Evolutionary conservation across 2,329 filamentous ascomycete species (phyloP).

Genomic region (Microcyclosporella mali): DNA sequence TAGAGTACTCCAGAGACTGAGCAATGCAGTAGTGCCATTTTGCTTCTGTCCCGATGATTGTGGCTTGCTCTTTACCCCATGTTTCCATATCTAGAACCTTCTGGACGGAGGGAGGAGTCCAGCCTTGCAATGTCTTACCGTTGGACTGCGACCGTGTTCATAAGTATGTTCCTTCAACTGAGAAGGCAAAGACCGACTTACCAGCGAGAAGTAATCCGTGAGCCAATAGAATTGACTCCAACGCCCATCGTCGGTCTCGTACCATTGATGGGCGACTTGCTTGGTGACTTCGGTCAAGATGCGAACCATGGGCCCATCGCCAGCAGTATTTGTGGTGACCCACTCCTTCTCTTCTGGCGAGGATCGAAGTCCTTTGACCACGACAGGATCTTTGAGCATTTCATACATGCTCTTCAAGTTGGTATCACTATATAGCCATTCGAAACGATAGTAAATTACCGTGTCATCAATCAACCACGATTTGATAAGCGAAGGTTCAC

Average conservation of each 20-base stretch:
- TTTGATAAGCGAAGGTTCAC: background rate
- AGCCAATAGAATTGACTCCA: background rate
- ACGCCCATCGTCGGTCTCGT: background rate
- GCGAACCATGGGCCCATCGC: background rate
- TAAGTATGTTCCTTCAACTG: too few species aligned
- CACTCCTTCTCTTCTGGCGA: background rate
- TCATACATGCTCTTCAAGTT: background rate
- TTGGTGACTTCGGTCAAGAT: background rate
- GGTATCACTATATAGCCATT: background rate
- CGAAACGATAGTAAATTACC: background rate
- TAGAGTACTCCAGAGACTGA: background rate
- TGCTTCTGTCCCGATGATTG: background rate
- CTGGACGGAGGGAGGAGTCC: background rate
- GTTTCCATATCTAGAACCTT: background rate
- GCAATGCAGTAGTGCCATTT: background rate
- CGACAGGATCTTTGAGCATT: background rate
- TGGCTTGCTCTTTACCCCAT: background rate
- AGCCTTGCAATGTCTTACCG: background rate
- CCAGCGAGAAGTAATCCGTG: too few species aligned
- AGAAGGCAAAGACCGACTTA: too few species aligned
- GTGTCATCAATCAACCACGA: background rate
- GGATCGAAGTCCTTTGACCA: background rate
- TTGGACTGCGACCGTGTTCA: background rate
- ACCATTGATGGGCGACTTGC: background rate
- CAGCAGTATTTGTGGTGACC: background rate